phyloP scores from a whole-genome alignment of 2,329 filamentous ascomycete species.

The Aspergillus calidoustus region DNA sequence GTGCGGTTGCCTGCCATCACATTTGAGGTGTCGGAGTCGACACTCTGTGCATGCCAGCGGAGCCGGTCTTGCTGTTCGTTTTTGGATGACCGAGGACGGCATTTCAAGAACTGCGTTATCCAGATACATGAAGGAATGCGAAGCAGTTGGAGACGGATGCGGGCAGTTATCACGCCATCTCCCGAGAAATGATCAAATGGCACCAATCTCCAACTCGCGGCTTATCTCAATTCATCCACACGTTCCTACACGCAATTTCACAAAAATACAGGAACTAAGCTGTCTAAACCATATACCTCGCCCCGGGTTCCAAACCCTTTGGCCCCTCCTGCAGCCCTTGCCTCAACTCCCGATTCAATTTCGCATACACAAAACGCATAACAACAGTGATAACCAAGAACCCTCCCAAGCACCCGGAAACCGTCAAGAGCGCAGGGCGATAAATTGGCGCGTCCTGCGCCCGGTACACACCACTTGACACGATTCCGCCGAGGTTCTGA shows the following conservation, averaged over 20 bases:
- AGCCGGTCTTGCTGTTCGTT: not conserved
- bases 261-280: not conserved
- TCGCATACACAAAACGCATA: not conserved
- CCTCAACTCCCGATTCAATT: not conserved
- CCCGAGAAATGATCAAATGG: not conserved
- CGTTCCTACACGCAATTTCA: not conserved
- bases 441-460: not conserved
- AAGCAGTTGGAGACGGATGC: not conserved
- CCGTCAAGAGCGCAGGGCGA: not conserved
- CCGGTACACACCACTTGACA: not conserved
- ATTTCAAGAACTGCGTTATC: not conserved
- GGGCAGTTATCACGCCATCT: not conserved
- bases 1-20: conserved; percentile 2
- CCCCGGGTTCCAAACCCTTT: not conserved
- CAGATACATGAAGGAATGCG: not conserved
- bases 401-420: not conserved
- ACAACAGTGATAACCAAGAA: not conserved
- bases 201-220: not conserved
- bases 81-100: not conserved
- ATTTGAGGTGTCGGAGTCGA: conserved; percentile 5
- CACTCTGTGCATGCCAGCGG: conserved; percentile 8
- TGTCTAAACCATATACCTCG: not conserved
- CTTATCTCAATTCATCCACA: not conserved
- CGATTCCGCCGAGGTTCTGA: not conserved
- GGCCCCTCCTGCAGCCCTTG: not conserved